Percentiles rank a stretch among this genome's conserved stretches.
These are phyloP conservation scores for Cardiosporidium cionae DNA, from an alignment of 169 alveolate species.

Conservation along the genomic window DNA sequence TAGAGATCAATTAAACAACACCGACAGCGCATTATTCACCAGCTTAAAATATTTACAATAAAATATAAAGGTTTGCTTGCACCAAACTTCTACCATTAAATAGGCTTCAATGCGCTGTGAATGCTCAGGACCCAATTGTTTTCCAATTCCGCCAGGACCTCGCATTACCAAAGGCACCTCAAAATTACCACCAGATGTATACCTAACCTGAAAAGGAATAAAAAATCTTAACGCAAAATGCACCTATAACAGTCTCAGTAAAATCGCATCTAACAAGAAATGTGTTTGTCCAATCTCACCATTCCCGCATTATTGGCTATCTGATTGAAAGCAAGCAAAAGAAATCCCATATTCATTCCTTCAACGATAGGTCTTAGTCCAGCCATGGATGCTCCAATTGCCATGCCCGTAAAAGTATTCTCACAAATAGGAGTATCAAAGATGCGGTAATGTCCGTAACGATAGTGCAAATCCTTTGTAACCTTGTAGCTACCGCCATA, in stretches of 20 bases:
- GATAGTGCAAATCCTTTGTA: conserved; percentile 72
- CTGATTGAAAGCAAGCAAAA: conserved; percentile 80
- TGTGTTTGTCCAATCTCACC: no score
- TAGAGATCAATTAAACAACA: no score
- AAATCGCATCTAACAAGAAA: no score
- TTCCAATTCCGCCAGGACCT: conserved; percentile 87
- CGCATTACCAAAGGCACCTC: conserved; percentile 77
- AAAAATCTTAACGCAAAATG: no score
- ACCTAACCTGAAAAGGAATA: no score
- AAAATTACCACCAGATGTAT: conserved; percentile 71
- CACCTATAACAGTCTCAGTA: no score
- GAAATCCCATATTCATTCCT: conserved; percentile 83
- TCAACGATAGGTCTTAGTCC: conserved; percentile 81
- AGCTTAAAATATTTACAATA: no score
- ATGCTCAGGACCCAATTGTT: conserved; percentile 85
- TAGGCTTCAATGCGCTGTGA: conserved; percentile 75
- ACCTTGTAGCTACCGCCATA: conserved; percentile 87
- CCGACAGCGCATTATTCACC: no score
- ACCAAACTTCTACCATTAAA: conserved; percentile 60
- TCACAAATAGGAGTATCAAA: conserved; percentile 88
- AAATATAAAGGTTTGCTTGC: no score
- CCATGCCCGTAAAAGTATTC: conserved; percentile 68
- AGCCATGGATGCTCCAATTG: conserved; percentile 58
- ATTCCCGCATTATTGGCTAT: conserved; percentile 80
- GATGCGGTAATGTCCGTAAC: conserved; percentile 65